Conservation (phyloP, 345 rosid genomes). For the Arabis hirsuta region DNA sequence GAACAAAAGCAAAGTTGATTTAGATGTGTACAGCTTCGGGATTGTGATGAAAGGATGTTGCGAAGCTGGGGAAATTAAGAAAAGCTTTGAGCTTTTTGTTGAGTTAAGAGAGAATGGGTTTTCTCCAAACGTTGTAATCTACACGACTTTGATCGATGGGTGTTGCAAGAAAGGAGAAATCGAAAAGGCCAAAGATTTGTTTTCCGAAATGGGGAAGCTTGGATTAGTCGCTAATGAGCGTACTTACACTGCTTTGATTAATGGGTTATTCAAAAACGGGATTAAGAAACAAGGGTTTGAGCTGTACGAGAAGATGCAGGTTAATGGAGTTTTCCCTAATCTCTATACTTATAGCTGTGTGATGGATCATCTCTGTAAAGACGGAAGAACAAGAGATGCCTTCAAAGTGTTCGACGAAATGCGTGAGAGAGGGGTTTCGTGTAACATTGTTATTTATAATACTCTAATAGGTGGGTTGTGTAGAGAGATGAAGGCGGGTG, state of each 20-base stretch:
- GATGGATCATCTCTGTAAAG: slow-evolving; percentile 59
- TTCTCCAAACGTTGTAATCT: slow-evolving; percentile 64
- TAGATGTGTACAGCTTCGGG: slow-evolving; percentile 71
- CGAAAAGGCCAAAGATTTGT: slow-evolving; percentile 58
- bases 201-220: slow-evolving; percentile 51
- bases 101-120: slow-evolving; percentile 58
- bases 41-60: slow-evolving; percentile 79
- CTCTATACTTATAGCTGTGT: slow-evolving; percentile 66
- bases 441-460: slow-evolving; percentile 67
- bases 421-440: slow-evolving; percentile 60
- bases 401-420: slow-evolving; percentile 77
- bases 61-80: slow-evolving; percentile 54
- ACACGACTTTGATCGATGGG: slow-evolving; percentile 82
- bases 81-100: slow-evolving; percentile 51
- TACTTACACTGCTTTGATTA: slow-evolving; percentile 73
- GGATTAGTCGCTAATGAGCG: slow-evolving; percentile 73
- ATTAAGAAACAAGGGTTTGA: slow-evolving; percentile 60
- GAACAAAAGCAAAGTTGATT: slow-evolving; percentile 40
- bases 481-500: slow-evolving; percentile 48
- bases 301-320: slow-evolving; percentile 63
- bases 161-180: slow-evolving; percentile 70
- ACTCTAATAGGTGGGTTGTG: slow-evolving; percentile 65
- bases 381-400: slow-evolving; percentile 50
- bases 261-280: slow-evolving; percentile 71
- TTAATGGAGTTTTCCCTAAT: slow-evolving; percentile 57